These are phyloP conservation scores for maize (Zea mays) DNA, from an alignment of 176 grass and related monocot genomes.

Conservation along the genomic window Zm-B73-REFERENCE-NAM-5.0 NC_050104.1:152439001-152439500, in stretches of 20 bases:
- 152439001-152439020: slow-evolving; percentile 87
- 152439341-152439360: background rate
- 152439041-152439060: slow-evolving; percentile 78
- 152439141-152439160: slow-evolving; percentile 79
- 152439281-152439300: slow-evolving; percentile 79
- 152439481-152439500: no score
- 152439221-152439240: slow-evolving; percentile 83
- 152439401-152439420: no score
- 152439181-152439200: slow-evolving; percentile 78
- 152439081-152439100: slow-evolving; percentile 91
- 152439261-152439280: slow-evolving; percentile 88
- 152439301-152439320: background rate
- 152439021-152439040: slow-evolving; percentile 88
- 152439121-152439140: slow-evolving; percentile 83
- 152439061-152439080: slow-evolving; percentile 74
- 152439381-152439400: background rate
- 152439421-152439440: no score
- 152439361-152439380: background rate
- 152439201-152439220: slow-evolving; percentile 78
- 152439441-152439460: no score
- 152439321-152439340: background rate
- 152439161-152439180: slow-evolving; percentile 74
- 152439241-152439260: slow-evolving; percentile 67
- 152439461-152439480: no score
- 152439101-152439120: slow-evolving; percentile 92